These are phyloP conservation scores for Aspergillus terreus DNA, from an alignment of 2,329 filamentous ascomycete genomes.

Conservation along the genomic window DNA sequence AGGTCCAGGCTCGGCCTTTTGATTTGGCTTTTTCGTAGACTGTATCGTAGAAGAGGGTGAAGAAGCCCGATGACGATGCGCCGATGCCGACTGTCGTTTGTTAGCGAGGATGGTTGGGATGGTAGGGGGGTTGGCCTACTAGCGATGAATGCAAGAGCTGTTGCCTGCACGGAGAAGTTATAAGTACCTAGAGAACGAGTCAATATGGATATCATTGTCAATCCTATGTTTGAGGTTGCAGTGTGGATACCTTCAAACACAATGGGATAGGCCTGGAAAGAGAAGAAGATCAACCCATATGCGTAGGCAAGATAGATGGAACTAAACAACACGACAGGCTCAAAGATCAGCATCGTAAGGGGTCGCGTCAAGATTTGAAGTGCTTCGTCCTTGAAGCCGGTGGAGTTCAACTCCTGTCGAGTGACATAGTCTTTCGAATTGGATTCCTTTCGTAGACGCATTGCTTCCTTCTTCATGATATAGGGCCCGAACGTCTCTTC, in stretches of 20 bases:
- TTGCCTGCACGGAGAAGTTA: constrained; percentile 59
- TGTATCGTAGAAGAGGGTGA: constrained; percentile 65
- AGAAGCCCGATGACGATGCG: constrained; percentile 53
- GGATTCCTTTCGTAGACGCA: constrained; percentile 54
- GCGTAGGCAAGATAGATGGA: constrained; percentile 69
- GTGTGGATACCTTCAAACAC: constrained; percentile 54
- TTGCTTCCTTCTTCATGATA: constrained; percentile 56
- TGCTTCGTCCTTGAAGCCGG: constrained; percentile 34
- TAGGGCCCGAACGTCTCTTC: constrained; percentile 59
- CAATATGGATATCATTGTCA: background rate
- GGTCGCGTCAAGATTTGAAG: constrained; percentile 68
- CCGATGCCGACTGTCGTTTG: constrained; percentile 55
- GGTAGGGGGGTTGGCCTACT: constrained; percentile 29
- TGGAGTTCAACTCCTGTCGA: constrained; percentile 58
- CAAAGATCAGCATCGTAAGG: constrained; percentile 66
- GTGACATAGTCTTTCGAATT: constrained; percentile 51
- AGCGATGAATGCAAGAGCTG: constrained; percentile 66
- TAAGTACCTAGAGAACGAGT: constrained; percentile 48
- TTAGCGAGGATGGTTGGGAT: background rate
- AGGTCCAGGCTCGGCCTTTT: constrained; percentile 54
- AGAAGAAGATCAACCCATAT: constrained; percentile 69
- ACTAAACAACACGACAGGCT: constrained; percentile 68
- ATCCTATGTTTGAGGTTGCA: too few relatives aligned
- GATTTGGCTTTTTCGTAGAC: constrained; percentile 53
- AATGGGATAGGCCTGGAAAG: constrained; percentile 70